These are phyloP conservation scores for Mycena filopes DNA, from an alignment of 768 basidiomycete genomes.

Conservation along the genomic window DNA sequence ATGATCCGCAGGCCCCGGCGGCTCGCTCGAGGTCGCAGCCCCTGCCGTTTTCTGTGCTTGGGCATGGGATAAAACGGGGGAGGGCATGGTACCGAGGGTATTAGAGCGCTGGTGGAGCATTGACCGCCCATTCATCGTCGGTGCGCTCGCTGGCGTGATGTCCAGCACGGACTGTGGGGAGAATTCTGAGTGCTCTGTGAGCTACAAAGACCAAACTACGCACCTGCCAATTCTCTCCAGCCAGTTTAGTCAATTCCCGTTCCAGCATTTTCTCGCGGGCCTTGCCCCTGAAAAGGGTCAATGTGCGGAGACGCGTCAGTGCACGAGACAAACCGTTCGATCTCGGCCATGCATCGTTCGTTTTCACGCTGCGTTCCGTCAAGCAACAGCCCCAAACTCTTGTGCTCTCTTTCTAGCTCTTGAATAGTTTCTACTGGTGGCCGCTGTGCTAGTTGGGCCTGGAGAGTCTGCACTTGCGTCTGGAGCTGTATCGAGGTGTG, in stretches of 20 bases:
- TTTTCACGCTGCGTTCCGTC: slow-evolving; percentile 89
- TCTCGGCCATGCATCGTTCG: slow-evolving; percentile 83
- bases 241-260: slow-evolving; percentile 72
- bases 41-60: slow-evolving; percentile 20
- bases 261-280: slow-evolving; percentile 83
- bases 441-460: slow-evolving; percentile 71
- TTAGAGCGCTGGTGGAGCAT: slow-evolving; percentile 47
- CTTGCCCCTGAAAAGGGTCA: slow-evolving; percentile 56
- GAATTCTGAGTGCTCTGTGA: not conserved
- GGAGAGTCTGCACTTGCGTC: slow-evolving; percentile 69
- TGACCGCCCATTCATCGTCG: slow-evolving; percentile 14
- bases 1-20: slow-evolving; percentile 21
- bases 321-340: slow-evolving; percentile 67
- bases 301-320: not conserved
- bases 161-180: slow-evolving; percentile 19
- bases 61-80: slow-evolving; percentile 29
- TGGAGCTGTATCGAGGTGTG: slow-evolving; percentile 57
- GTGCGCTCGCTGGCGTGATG: slow-evolving; percentile 22
- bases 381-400: slow-evolving; percentile 78
- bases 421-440: slow-evolving; percentile 77
- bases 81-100: slow-evolving; percentile 41
- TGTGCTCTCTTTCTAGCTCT: slow-evolving; percentile 75
- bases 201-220: slow-evolving; percentile 27
- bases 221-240: slow-evolving; percentile 88
- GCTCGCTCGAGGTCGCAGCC: not conserved